phyloP scores from a whole-genome alignment of 2,329 filamentous ascomycete species.

The Magnaporthiopsis incrustans region DNA sequence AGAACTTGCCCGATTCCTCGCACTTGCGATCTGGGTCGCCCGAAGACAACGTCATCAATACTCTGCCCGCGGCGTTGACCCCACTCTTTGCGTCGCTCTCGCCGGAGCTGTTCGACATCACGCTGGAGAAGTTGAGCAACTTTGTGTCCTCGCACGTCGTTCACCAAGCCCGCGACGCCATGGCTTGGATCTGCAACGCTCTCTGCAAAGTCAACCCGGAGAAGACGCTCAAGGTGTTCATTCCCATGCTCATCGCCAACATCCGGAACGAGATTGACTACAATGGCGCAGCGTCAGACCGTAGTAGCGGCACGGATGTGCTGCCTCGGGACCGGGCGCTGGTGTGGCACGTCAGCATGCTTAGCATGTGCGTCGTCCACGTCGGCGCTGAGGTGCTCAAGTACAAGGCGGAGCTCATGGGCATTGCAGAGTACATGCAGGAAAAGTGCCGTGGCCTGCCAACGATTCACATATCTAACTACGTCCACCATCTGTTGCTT shows the following conservation, averaged over 20 bases:
- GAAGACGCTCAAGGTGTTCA: slow-evolving; percentile 82
- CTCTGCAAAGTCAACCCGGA: slow-evolving; percentile 93
- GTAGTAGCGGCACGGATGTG: slow-evolving; percentile 88
- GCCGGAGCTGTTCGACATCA: slow-evolving; percentile 86
- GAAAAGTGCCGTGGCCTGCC: slow-evolving; percentile 88
- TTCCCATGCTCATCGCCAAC: slow-evolving; percentile 82
- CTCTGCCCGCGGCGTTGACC: slow-evolving; percentile 81
- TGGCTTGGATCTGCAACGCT: slow-evolving; percentile 97
- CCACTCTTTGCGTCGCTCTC: slow-evolving; percentile 87
- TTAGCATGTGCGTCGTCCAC: slow-evolving; percentile 97
- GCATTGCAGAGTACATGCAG: slow-evolving; percentile 94
- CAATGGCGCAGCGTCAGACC: slow-evolving; percentile 89
- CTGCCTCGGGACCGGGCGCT: slow-evolving; percentile 85
- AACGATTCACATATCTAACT: slow-evolving; percentile 94
- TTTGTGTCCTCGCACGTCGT: slow-evolving; percentile 94
- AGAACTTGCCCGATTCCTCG: slow-evolving; percentile 88
- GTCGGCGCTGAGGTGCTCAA: slow-evolving; percentile 84
- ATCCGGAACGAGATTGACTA: slow-evolving; percentile 96
- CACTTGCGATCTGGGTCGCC: slow-evolving; percentile 83
- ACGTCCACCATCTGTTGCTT: slow-evolving; percentile 89
- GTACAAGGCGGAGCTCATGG: slow-evolving; percentile 82
- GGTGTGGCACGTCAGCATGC: slow-evolving; percentile 94
- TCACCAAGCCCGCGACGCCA: slow-evolving; percentile 91
- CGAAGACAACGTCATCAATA: slow-evolving; percentile 96
- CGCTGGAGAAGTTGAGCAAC: slow-evolving; percentile 81